Evolutionary conservation across 140 eudicot genomes (phyloP).

Genomic region (Eryngium alpinum): DNA sequence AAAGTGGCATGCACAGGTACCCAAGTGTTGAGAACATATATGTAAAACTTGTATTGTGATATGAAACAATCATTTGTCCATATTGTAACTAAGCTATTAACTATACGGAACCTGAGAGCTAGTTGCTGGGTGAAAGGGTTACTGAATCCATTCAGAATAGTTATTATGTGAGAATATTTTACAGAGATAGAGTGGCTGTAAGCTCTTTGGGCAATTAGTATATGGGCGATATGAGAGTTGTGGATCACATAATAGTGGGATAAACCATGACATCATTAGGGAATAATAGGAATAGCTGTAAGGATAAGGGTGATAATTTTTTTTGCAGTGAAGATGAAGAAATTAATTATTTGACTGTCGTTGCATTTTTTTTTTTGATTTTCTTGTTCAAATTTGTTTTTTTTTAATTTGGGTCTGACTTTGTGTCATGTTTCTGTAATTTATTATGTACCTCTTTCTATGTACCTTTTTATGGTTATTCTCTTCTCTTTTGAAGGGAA

Average conservation of each 20-base stretch:
- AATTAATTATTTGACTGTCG: neutral
- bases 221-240: neutral
- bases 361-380: neutral
- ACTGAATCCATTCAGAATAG: no score
- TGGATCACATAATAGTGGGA: neutral
- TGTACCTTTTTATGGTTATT: neutral
- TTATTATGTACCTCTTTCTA: neutral
- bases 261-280: neutral
- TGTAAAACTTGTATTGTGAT: no score
- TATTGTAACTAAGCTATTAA: no score
- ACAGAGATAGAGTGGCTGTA: no score
- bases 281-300: neutral
- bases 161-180: no score
- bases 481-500: slow-evolving; percentile 9
- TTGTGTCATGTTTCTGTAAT: neutral
- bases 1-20: no score
- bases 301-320: neutral
- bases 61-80: no score
- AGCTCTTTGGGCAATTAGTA: no score
- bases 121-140: no score
- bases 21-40: no score
- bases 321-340: neutral
- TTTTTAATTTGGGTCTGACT: no score
- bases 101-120: no score
- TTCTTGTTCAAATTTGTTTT: neutral